phyloP scores from a whole-genome alignment of 2,329 filamentous ascomycete genomes.

The Basipetospora sp. region DNA sequence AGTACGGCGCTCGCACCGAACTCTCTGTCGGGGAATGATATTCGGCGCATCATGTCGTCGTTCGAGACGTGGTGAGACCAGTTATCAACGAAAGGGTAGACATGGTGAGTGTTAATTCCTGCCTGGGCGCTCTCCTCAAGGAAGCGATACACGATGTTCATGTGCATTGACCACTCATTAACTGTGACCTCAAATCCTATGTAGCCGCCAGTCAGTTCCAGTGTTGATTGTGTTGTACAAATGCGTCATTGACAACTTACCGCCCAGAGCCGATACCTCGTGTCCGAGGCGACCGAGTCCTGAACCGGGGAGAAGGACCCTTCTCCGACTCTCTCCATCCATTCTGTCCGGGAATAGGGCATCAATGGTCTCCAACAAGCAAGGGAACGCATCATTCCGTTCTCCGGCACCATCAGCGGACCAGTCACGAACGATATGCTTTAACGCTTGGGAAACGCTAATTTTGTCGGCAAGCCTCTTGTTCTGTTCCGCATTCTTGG shows the following conservation, averaged over 20 bases:
- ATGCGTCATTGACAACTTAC: conserved; percentile 10
- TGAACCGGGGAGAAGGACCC: conserved; percentile 35
- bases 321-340: conserved; percentile 12
- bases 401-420: conserved; percentile 31
- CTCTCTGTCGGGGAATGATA: conserved; percentile 29
- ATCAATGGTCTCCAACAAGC: conserved; percentile 20
- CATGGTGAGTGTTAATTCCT: conserved; percentile 11
- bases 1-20: conserved; percentile 24
- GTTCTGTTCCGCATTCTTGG: conserved; percentile 22
- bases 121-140: conserved; percentile 19
- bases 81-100: conserved; percentile 40
- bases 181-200: conserved; percentile 33
- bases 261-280: conserved; percentile 30
- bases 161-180: conserved; percentile 45
- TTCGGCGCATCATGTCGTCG: conserved; percentile 28
- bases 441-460: conserved; percentile 37
- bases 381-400: conserved; percentile 26
- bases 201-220: not conserved
- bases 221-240: too few species aligned
- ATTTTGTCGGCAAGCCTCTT: conserved; percentile 28
- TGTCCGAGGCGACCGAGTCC: conserved; percentile 38
- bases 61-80: conserved; percentile 41
- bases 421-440: conserved; percentile 45
- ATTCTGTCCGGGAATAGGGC: conserved; percentile 16
- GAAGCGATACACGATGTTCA: conserved; percentile 39